These are phyloP conservation scores for Didymella segeticola DNA, from an alignment of 2,329 filamentous ascomycete genomes.

Conservation along the genomic window DNA sequence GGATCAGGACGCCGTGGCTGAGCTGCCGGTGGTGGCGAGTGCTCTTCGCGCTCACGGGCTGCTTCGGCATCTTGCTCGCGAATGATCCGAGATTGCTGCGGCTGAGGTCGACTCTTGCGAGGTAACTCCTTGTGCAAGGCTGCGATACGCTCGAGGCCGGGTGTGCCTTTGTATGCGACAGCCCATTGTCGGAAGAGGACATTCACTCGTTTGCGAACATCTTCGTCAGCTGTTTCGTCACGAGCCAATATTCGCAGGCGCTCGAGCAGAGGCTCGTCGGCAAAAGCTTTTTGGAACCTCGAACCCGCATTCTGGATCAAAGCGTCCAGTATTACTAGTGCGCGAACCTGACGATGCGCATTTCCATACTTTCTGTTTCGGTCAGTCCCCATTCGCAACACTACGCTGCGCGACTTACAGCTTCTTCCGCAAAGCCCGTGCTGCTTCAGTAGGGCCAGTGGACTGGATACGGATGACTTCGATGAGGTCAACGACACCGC, in stretches of 20 bases:
- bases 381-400: conserved; percentile 22
- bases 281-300: conserved; percentile 85
- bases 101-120: conserved; percentile 64
- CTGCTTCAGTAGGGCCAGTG: conserved; percentile 86
- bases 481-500: conserved; percentile 90
- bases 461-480: conserved; percentile 91
- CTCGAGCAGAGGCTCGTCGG: conserved; percentile 89
- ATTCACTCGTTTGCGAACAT: conserved; percentile 88
- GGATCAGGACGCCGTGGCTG: conserved; percentile 34
- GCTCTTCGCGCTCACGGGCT: conserved; percentile 68
- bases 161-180: conserved; percentile 77
- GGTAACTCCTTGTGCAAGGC: conserved; percentile 75
- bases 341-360: conserved; percentile 88
- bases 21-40: conserved; percentile 43
- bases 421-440: conserved; percentile 93
- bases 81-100: conserved; percentile 82
- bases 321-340: conserved; percentile 87
- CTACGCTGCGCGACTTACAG: conserved; percentile 62
- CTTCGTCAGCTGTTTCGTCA: conserved; percentile 80
- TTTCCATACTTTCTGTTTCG: conserved; percentile 82
- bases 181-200: conserved; percentile 89
- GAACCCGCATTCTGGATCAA: conserved; percentile 93
- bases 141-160: conserved; percentile 81
- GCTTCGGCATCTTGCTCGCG: conserved; percentile 80
- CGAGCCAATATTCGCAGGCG: conserved; percentile 86